Base-by-base conservation (phyloP, 2,329 filamentous ascomycete species). In the Hypoxylon sp. region DNA sequence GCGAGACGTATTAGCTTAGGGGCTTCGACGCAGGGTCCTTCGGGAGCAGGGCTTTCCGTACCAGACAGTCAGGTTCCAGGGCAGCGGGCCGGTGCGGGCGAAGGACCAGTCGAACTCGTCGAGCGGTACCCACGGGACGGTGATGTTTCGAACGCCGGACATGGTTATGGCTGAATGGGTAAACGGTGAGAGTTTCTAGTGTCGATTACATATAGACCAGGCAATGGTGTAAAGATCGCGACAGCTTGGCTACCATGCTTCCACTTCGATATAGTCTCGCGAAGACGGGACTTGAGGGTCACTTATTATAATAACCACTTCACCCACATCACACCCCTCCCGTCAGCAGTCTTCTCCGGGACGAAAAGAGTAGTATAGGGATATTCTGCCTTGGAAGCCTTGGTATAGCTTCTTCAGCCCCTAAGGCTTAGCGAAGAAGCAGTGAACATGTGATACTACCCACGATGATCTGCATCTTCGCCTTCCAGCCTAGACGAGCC, bases 51-150 rank as follows among this genome's bases (percentile, higher is more conserved):
- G 35, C 13, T 20, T 24, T 27, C 40, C 48, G 20, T 46, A 60
- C 57, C 52, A 60, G 23, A 60, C 57, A 13, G 57, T 60, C n/a
- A 56, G 23, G 40, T 60, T 60, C 57, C 57, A 60, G 13, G 57
- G 57, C 7, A 60, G 21, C 15, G 57, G 57, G n/a, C 57, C 57
- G 38, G 35, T 57, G 10, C 57, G 48, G 10, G 52, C 48, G 31
- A 60, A 60, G 8, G 52, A 56, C 57, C 57, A 60, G 17, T 60
- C 57, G 57, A 60, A 60, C 26, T 60, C 57, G 45, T 60, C 52
- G 18, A 60, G 45, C 20, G 57, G 57, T n/a, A 60, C 57, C 57
- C 57, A 60, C n/a, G 57, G 57, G 9, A 57, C 57, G 8, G 57
- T 60, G 9, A 60, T 52, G 9, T 60, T 57, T 48, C 48, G 48